phyloP scores from a whole-genome alignment of 495 filamentous ascomycete genomes.

The Pyrenula aspistea region DNA sequence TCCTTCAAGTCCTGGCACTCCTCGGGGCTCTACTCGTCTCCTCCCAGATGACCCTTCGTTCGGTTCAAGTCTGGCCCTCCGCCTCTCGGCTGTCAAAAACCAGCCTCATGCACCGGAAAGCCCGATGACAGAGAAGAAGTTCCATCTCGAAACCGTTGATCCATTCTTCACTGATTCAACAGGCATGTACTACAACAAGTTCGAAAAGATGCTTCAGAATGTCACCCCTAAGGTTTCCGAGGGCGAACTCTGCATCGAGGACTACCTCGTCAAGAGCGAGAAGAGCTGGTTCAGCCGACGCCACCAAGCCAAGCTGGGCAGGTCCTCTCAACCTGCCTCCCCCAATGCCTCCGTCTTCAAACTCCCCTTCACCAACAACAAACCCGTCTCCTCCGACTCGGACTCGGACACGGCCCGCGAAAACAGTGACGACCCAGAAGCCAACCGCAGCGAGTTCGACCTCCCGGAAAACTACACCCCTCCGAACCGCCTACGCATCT shows the following conservation, averaged over 20 bases:
- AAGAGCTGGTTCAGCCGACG: conserved; percentile 52
- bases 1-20: background rate
- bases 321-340: conserved; percentile 3
- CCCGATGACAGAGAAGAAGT: conserved; percentile 38
- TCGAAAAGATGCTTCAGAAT: conserved; percentile 37
- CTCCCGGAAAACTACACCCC: conserved; percentile 37
- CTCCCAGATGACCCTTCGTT: background rate
- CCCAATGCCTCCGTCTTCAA: conserved; percentile 7
- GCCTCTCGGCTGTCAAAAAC: background rate
- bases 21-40: background rate
- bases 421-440: background rate
- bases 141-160: conserved; percentile 50
- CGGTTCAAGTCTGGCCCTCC: background rate
- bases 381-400: background rate
- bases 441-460: conserved; percentile 28
- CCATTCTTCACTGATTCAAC: conserved; percentile 57
- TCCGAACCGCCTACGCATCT: conserved; percentile 35
- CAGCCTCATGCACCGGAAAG: conserved; percentile 12
- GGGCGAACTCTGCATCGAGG: conserved; percentile 49
- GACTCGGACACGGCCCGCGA: background rate
- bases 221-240: conserved; percentile 42
- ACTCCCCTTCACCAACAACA: conserved; percentile 1
- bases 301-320: conserved; percentile 35
- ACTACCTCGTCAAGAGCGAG: conserved; percentile 49
- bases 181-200: conserved; percentile 42